A percentile compares a stretch with the other conserved stretches of the same genome.
These are phyloP conservation scores for Nemania diffusa DNA, from an alignment of 2,329 filamentous ascomycete genomes.

Conservation along the genomic window DNA sequence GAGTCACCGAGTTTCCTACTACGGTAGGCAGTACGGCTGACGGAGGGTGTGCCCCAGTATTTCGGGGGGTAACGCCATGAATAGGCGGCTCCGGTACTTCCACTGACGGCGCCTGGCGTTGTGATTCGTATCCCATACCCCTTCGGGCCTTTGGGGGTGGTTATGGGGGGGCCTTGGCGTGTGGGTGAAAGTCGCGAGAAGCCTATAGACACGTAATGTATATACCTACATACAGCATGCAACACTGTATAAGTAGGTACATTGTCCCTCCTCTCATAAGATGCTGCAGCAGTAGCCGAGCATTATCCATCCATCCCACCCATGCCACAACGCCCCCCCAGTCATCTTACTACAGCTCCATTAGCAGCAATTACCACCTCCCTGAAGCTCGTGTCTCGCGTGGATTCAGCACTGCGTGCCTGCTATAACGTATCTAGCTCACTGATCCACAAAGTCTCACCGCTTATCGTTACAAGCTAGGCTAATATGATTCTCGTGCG, in stretches of 20 bases:
- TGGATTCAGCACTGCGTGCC: slow-evolving; percentile 16
- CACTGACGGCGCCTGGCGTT: slow-evolving; percentile 18
- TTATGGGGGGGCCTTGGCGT: slow-evolving; percentile 7
- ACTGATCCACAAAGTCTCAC: slow-evolving; percentile 34
- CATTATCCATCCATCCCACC: slow-evolving; percentile 15
- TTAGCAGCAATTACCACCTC: slow-evolving; percentile 16
- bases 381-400: slow-evolving; percentile 23
- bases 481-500: slow-evolving; percentile 26
- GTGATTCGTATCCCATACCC: slow-evolving; percentile 23
- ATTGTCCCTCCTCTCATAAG: background rate
- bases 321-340: slow-evolving; percentile 10
- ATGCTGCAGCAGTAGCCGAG: slow-evolving; percentile 18
- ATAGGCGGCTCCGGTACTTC: slow-evolving; percentile 31
- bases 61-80: slow-evolving; percentile 30
- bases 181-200: slow-evolving; percentile 14
- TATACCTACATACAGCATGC: background rate
- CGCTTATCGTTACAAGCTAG: slow-evolving; percentile 24
- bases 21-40: slow-evolving; percentile 32
- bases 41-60: slow-evolving; percentile 33
- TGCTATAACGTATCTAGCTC: slow-evolving; percentile 10
- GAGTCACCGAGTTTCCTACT: slow-evolving; percentile 34
- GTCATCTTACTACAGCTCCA: slow-evolving; percentile 29
- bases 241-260: background rate
- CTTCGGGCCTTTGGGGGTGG: slow-evolving; percentile 8
- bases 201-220: slow-evolving; percentile 3